phyloP scores from a whole-genome alignment of 495 filamentous ascomycete genomes.

The Trypethelium eluteriae region DNA sequence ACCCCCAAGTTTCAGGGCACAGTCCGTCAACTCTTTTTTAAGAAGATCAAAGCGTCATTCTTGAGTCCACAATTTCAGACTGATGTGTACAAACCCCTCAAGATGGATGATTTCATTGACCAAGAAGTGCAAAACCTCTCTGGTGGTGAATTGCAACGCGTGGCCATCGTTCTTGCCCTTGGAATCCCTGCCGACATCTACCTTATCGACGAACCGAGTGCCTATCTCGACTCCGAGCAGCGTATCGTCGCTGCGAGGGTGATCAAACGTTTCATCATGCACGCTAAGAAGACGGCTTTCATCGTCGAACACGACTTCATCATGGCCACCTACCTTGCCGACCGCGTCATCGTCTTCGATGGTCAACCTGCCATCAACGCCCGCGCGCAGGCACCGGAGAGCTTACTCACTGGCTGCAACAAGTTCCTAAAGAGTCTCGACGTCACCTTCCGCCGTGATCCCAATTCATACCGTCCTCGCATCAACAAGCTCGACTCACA shows the following conservation, averaged over 20 bases:
- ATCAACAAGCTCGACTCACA: conserved; percentile 97
- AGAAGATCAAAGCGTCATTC: conserved; percentile 96
- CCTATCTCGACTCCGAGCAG: conserved; percentile 96
- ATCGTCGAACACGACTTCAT: conserved; percentile 99
- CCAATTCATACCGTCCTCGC: conserved; percentile 87
- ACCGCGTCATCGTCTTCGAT: conserved; percentile 97
- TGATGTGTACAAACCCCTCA: conserved; percentile 96
- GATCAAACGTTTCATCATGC: conserved; percentile 99
- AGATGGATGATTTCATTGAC: conserved; percentile 97
- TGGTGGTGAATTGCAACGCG: conserved; percentile 97
- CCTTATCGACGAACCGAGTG: conserved; percentile 90
- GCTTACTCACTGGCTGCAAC: conserved; percentile 92
- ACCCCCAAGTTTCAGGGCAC: conserved; percentile 95
- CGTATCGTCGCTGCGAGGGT: conserved; percentile 94
- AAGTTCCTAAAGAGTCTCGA: conserved; percentile 89
- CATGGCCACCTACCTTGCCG: conserved; percentile 96
- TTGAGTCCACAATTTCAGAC: conserved; percentile 96
- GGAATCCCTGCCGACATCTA: conserved; percentile 97
- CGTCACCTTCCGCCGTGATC: conserved; percentile 96
- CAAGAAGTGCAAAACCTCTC: conserved; percentile 98
- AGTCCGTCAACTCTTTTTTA: conserved; percentile 90
- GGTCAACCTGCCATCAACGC: conserved; percentile 83
- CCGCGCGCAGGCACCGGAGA: conserved; percentile 81
- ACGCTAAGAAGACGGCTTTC: conserved; percentile 98
- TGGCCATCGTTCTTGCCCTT: conserved; percentile 91